Conservation (phyloP, 257 asterid species). For the Capsicum rhomboideum region DNA sequence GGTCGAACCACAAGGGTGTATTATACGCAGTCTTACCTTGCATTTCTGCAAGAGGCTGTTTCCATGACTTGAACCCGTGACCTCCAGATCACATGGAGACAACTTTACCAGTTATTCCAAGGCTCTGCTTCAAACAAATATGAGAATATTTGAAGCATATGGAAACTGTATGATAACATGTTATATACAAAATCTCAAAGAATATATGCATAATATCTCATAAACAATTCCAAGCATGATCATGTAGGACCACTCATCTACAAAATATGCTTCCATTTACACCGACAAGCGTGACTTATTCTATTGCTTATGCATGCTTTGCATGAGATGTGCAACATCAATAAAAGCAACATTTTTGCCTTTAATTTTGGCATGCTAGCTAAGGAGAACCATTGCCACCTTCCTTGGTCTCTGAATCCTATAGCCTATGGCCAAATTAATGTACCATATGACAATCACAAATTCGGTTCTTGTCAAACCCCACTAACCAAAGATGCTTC, state of each 20-base stretch:
- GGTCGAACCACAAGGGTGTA: no score
- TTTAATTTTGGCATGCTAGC: background rate
- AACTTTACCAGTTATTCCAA: no score
- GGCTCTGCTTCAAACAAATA: no score
- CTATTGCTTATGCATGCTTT: slow-evolving; percentile 3
- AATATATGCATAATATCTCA: background rate
- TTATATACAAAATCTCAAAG: background rate
- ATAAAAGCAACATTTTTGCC: background rate
- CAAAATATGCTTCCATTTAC: slow-evolving; percentile 4
- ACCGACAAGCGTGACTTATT: slow-evolving; percentile 2
- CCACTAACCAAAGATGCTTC: background rate
- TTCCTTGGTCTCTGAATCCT: background rate
- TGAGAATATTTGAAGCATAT: background rate
- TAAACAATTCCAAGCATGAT: background rate
- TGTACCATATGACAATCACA: background rate
- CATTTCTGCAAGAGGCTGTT: no score
- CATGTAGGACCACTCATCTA: background rate
- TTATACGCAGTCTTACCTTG: no score
- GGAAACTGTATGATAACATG: background rate
- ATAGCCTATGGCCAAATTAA: background rate
- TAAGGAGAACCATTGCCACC: background rate
- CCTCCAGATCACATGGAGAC: no score
- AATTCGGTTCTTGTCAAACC: background rate
- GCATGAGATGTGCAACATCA: slow-evolving; percentile 1
- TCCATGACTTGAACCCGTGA: no score